phyloP scores from a whole-genome alignment of 257 asterid genomes.

The Ehretia macrophylla region DNA sequence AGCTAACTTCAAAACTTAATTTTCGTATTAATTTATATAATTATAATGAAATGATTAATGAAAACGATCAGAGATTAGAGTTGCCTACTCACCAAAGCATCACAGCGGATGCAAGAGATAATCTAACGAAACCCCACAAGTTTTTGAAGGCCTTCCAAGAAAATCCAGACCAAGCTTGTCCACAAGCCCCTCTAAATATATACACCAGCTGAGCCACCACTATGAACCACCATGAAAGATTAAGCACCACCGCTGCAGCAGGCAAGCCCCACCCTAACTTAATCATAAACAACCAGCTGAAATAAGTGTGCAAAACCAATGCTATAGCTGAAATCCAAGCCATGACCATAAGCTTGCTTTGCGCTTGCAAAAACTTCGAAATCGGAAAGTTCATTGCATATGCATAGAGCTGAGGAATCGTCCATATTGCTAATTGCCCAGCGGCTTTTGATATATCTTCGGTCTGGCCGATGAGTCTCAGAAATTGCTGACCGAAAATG shows the following conservation, averaged over 20 bases:
- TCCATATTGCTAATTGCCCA: constrained; percentile 42
- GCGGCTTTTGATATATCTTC: constrained; percentile 31
- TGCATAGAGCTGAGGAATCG: constrained; percentile 59
- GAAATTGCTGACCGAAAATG: constrained; percentile 33
- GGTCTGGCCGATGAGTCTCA: constrained; percentile 37
- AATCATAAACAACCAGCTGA: constrained; percentile 55
- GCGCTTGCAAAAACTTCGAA: constrained; percentile 53
- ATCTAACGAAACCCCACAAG: constrained; percentile 40
- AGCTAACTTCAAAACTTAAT: no score
- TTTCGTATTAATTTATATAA: no score
- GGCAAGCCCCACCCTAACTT: constrained; percentile 51
- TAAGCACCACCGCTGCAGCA: constrained; percentile 41
- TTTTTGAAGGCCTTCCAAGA: constrained; percentile 35
- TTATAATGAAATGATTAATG: no score
- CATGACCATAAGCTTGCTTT: constrained; percentile 47
- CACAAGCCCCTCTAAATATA: constrained; percentile 42
- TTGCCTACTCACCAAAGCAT: constrained; percentile 52
- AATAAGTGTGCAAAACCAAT: constrained; percentile 23
- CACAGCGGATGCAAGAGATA: constrained; percentile 50
- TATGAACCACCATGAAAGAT: constrained; percentile 53
- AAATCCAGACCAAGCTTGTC: constrained; percentile 53
- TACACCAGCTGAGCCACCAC: constrained; percentile 43
- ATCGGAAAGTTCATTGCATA: constrained; percentile 51
- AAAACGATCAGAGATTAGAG: background rate
- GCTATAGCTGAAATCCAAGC: constrained; percentile 36